phyloP scores from a whole-genome alignment of 805 yeast genomes.

The Zygoascus ofunaensis region DNA sequence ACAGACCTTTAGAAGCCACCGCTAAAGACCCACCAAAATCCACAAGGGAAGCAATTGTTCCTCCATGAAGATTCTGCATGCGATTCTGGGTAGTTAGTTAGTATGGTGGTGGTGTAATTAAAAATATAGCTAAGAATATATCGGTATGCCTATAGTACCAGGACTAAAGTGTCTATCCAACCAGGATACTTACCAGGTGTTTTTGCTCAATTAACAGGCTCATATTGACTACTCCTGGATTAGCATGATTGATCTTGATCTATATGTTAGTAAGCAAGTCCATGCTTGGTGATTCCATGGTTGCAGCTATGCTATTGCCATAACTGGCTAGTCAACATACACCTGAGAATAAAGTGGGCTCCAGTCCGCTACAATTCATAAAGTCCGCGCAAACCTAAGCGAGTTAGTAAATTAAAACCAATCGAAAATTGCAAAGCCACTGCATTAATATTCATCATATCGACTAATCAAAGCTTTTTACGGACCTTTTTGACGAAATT shows the following conservation, averaged over 20 bases:
- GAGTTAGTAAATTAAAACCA: not conserved
- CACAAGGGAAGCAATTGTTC: conserved; percentile 32
- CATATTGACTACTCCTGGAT: conserved; percentile 28
- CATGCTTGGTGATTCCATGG: not conserved
- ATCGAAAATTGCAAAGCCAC: too few relatives aligned
- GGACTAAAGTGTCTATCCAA: not conserved
- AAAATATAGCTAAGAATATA: not conserved
- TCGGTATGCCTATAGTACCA: not conserved
- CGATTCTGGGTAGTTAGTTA: conserved; percentile 25
- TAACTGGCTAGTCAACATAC: conserved; percentile 10
- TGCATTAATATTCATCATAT: not conserved
- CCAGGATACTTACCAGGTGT: conserved; percentile 26
- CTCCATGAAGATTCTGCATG: conserved; percentile 34
- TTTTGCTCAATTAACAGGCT: conserved; percentile 26
- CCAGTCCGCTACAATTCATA: conserved; percentile 23
- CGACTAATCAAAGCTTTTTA: conserved; percentile 1
- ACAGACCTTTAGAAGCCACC: conserved; percentile 33
- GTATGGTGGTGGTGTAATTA: not conserved
- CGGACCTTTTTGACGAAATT: conserved; percentile 5
- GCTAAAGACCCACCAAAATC: conserved; percentile 40
- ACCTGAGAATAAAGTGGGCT: conserved; percentile 23
- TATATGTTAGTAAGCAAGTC: conserved; percentile 8
- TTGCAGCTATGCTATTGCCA: not conserved
- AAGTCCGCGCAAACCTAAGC: conserved; percentile 26
- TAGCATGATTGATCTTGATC: conserved; percentile 25